Evolutionary conservation across 2,329 filamentous ascomycete species (phyloP).

Genomic region (Mariannaea sp.): DNA sequence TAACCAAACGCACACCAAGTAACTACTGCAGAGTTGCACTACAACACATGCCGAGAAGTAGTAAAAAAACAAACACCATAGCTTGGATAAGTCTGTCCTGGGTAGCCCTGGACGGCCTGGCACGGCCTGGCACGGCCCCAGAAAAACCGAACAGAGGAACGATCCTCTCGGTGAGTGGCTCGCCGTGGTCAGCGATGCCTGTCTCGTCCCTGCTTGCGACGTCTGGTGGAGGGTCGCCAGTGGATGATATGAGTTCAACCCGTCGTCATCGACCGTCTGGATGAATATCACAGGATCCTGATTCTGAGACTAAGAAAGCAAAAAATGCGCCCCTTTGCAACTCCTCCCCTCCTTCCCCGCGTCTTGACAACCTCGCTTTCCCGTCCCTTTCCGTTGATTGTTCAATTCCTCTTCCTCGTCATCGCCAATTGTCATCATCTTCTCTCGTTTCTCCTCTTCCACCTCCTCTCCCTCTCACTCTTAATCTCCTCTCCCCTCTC

Average conservation of each 20-base stretch:
- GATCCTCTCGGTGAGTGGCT: constrained; percentile 33
- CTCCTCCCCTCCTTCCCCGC: constrained; percentile 22
- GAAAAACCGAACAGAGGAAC: constrained; percentile 26
- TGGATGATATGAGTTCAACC: constrained; percentile 32
- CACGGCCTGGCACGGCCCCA: constrained; percentile 24
- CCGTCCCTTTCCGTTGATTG: constrained; percentile 17
- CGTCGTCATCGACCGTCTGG: constrained; percentile 21
- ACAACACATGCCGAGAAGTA: constrained; percentile 9
- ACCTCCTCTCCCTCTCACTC: background rate
- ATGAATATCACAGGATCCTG: constrained; percentile 32
- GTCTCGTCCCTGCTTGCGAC: constrained; percentile 15
- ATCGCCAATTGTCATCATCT: background rate
- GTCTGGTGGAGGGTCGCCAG: constrained; percentile 41
- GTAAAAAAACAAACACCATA: too few species aligned
- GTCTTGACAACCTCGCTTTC: constrained; percentile 5
- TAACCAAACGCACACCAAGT: too few species aligned
- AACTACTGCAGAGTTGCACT: too few species aligned
- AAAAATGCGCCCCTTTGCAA: constrained; percentile 6
- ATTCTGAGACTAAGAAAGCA: background rate
- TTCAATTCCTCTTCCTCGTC: constrained; percentile 1
- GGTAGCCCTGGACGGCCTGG: too few species aligned
- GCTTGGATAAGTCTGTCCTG: too few species aligned
- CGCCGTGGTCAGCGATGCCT: constrained; percentile 13
- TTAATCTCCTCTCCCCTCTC: too few species aligned
- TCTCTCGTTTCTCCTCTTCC: background rate